These are phyloP conservation scores for Globisporangium uncinulatum DNA, from an alignment of 352 stramenopile species.

Conservation along the genomic window DNA sequence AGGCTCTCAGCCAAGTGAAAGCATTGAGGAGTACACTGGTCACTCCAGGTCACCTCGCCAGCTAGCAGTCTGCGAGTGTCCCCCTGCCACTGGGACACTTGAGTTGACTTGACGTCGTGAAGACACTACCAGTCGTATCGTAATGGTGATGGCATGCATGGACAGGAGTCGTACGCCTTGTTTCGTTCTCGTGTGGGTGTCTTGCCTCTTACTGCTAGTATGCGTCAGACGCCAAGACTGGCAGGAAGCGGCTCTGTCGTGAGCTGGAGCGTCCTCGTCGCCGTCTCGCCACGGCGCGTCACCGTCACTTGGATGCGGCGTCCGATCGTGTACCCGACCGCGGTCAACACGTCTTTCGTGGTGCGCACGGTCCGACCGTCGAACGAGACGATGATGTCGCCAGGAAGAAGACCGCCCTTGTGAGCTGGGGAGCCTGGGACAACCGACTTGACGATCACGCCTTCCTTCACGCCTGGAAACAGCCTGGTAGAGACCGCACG, in stretches of 20 bases:
- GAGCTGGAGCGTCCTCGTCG: constrained; percentile 38
- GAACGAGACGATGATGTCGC: constrained; percentile 76
- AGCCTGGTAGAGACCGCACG: constrained; percentile 22
- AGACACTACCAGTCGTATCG: too few species aligned
- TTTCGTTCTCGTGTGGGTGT: too few species aligned
- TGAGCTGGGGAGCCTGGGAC: constrained; percentile 68
- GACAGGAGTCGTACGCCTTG: too few species aligned
- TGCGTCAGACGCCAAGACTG: too few species aligned
- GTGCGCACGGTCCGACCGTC: constrained; percentile 61
- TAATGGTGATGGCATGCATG: too few species aligned
- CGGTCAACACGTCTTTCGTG: constrained; percentile 70
- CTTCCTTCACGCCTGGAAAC: constrained; percentile 71
- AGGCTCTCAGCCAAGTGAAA: too few species aligned
- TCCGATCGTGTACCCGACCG: constrained; percentile 68
- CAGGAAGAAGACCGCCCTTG: constrained; percentile 63
- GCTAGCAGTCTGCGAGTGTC: too few species aligned
- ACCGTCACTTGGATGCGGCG: constrained; percentile 64
- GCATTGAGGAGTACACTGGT: too few species aligned
- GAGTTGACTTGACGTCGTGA: too few species aligned
- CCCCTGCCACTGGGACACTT: too few species aligned
- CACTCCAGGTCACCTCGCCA: too few species aligned
- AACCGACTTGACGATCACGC: constrained; percentile 83
- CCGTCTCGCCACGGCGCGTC: constrained; percentile 49
- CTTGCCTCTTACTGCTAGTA: too few species aligned
- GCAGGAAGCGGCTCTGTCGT: constrained; percentile 60